Evolutionary conservation across 495 filamentous ascomycete species (phyloP), one percentile per base, ranked within the genome.

Genomic region (Aspergillus ellipticus): DNA sequence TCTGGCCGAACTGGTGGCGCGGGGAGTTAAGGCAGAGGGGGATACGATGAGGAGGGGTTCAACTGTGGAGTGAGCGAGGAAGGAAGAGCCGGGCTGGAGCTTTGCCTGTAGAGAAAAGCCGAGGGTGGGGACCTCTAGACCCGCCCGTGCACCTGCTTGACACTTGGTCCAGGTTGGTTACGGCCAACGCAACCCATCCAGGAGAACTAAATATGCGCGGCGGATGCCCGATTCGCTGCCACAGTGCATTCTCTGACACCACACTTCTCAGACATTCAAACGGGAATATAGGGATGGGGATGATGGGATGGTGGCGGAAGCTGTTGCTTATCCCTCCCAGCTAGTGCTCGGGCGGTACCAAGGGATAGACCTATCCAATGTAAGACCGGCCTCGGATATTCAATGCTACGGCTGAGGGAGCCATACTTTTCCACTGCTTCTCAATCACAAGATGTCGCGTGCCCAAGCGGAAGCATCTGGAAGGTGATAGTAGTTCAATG

Each of bases 381-480:
- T 39, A 5, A 15, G 35, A 39, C n/a, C 11, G 35, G 35, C 11
- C 35, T 13, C 35, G 35, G 35, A 39, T 39, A 39, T 0, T 39
- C 35, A 39, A 39, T 39, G 35, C 35, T 13, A 39, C 35, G 35
- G 35, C 35, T n/a, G 3, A 39, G 5, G 35, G 11, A 39, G 35
- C 35, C 35, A 39, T 39, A 13, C 13, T n/a, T 39, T 39, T n/a
- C 35, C 35, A 13, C 2, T 59, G 24, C 50, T 31, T 50, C 13
- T 57, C 33, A 2, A 39, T 21, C 42, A 21, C 28, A 26, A n/a
- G 24, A 15, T 35, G 39, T 55, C 41, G 51, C 35, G 28, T 54
- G 56, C 49, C 48, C 13, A 43, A 37, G 47, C 49, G 39, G 10
- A 50, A 33, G 19, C 48, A 50, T 39, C 48, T 10, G 13, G 33